Conservation (phyloP, 352 stramenopile species). For the Phytophthora podocarpi region DNA sequence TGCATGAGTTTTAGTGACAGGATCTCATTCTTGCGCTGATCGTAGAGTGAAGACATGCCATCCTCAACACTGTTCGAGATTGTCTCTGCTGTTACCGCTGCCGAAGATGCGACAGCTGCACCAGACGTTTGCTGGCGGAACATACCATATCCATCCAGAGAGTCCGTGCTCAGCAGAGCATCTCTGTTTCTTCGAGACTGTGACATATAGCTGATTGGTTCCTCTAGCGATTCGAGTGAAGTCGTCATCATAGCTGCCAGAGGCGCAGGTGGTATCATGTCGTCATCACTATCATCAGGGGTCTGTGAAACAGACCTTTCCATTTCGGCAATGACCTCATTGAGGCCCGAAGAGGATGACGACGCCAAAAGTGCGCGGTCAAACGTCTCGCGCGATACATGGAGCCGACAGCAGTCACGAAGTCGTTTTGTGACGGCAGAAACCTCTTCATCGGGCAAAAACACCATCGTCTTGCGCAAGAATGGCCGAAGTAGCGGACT, state of each 20-base stretch:
- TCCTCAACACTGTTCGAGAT: constrained; percentile 34
- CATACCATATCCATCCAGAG: constrained; percentile 61
- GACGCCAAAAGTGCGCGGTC: constrained; percentile 78
- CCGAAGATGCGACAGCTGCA: constrained; percentile 30
- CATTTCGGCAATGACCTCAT: constrained; percentile 65
- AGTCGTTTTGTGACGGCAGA: constrained; percentile 58
- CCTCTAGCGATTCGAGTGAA: constrained; percentile 37
- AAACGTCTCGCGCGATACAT: constrained; percentile 87
- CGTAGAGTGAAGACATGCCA: constrained; percentile 43
- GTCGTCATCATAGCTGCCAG: constrained; percentile 25
- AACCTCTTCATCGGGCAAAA: constrained; percentile 68
- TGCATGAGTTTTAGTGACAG: constrained; percentile 86
- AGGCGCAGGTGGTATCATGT: constrained; percentile 21
- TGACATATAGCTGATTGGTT: constrained; percentile 23
- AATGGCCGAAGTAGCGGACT: constrained; percentile 90
- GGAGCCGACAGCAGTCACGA: constrained; percentile 61
- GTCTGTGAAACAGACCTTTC: constrained; percentile 41
- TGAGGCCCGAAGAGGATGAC: constrained; percentile 47
- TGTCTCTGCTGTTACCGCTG: constrained; percentile 23
- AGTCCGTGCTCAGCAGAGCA: constrained; percentile 69
- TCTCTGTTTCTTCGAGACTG: constrained; percentile 40
- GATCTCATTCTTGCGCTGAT: constrained; percentile 79
- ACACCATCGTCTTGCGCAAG: constrained; percentile 85
- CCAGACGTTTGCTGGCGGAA: constrained; percentile 38
- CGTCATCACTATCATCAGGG: constrained; percentile 39